Evolutionary conservation across 805 yeast species (phyloP), one percentile per base, ranked within the genome.

Genomic region (Grigorovia humatica): DNA sequence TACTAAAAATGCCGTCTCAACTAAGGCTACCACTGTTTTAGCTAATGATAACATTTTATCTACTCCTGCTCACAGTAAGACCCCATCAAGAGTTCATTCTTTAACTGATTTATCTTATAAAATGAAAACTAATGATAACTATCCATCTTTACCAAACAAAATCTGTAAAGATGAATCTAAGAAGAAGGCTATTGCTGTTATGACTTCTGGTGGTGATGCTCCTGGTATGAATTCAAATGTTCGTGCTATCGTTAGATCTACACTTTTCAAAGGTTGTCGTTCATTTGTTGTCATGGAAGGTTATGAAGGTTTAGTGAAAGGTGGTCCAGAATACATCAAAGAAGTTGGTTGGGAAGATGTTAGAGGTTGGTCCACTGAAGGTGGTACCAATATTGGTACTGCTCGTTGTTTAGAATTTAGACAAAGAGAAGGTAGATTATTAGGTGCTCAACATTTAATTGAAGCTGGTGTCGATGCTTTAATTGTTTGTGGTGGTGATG

Each of bases 201-300:
- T 83, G 88, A 83, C 89, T 0, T 82, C 88, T 0, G 90, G 90
- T 53, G 90, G 90, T 59, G 90, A 83, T 62, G 83, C 88, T 30
- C 90, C 85, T 9, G 90, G 90, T 57, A 83, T 83, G 90, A 82
- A 82, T 63, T 82, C 88, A 3, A 82, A 80, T 40, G 89, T 83
- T 23, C 70, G 89, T 55, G 87, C 88, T 2, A 84, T 83, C 46
- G 82, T 83, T 4, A 70, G 90, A 53, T 76, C 88, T 0, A 81
- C 83, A n/a, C 77, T 83, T 53, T 76, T 70, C 66, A 73, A 72
- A 51, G 85, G 82, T 2, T 83, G 88, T 63, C 79, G 77, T 59
- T 81, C 82, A 0, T 83, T 72, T 64, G 88, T 82, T 0, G 75
- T 83, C 44, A 79, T 79, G 70, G 90, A 83, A 68, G 90, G 90